Evolutionary conservation across 768 basidiomycete species (phyloP), one percentile per base, ranked within the genome.

Genomic region (Kwoniella heveanensis): DNA sequence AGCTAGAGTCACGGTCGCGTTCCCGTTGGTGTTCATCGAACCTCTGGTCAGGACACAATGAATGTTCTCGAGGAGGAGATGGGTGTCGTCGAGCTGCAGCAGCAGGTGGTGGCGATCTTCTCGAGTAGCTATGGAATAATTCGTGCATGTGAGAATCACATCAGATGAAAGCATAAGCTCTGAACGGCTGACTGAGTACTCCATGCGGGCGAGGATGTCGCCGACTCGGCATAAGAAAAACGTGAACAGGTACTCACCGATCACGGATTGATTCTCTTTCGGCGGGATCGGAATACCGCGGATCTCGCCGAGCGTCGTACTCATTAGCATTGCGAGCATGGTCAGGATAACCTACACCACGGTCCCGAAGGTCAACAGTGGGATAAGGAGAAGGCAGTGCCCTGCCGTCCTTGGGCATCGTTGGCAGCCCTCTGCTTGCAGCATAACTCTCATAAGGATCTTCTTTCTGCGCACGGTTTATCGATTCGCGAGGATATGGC

Each of bases 391-490:
- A 37, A 44, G 39, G 10, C 3, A 44, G 25, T 15, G n/a, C 25
- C 17, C 8, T 7, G 10, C 2, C 39, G 21, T 19, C 24, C 19
- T 25, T 47, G 7, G 47, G 50, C 12, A 10, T 24, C 8, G 50
- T 27, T 8, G 50, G 60, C 9, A 37, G 60, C 10, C 24, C 36
- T 25, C 49, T 30, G 4, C 29, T 13, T 22, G 21, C 24, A 4
- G 47, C 46, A 36, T 58, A 58, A 13, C 2, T 36, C 2, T 36
- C 57, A 36, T 58, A 32, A 1, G 57, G 47, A n/a, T 48, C 47
- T 27, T 15, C 2, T 8, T 22, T 15, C 9, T 29, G 9, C 13
- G 29, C 6, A 19, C 55, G 37, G 10, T 25, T 17, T 25, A 9
- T 17, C 37, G 27, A 32, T 54, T 52, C 29, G 51, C 19, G 57